Percentiles rank a stretch among this genome's conserved stretches.
Conservation (phyloP, 2,329 filamentous ascomycete genomes). For the Fusarium anthophilum region DNA sequence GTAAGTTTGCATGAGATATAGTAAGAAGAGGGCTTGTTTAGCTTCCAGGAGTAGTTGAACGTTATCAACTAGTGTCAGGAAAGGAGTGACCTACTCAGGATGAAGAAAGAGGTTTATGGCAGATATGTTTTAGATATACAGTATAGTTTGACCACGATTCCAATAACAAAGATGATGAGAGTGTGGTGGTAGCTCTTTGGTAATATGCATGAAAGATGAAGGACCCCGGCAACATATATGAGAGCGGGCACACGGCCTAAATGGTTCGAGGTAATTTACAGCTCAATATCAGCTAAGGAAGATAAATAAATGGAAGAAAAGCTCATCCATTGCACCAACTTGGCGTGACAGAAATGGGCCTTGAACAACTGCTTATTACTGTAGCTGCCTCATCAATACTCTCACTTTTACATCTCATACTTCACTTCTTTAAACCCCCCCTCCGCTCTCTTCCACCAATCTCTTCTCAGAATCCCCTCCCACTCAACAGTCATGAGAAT, state of each 20-base stretch:
- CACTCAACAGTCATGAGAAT: conserved; percentile 59
- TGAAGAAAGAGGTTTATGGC: not conserved
- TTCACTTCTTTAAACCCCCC: conserved; percentile 35
- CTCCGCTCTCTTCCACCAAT: conserved; percentile 36
- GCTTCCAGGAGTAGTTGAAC: not conserved
- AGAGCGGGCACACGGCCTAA: not conserved
- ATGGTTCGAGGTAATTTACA: too few relatives aligned
- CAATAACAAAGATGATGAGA: not conserved
- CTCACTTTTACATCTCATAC: conserved; percentile 26
- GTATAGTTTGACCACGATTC: not conserved
- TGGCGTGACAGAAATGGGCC: not conserved
- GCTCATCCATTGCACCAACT: not conserved
- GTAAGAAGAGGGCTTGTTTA: not conserved
- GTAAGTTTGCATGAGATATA: not conserved
- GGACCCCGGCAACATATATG: not conserved
- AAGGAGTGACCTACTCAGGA: not conserved
- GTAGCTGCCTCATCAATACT: not conserved
- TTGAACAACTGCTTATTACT: not conserved
- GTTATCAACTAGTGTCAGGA: not conserved
- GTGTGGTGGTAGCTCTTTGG: not conserved
- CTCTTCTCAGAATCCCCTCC: conserved; percentile 35
- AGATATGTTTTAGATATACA: not conserved
- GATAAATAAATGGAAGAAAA: not conserved
- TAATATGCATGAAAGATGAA: not conserved
- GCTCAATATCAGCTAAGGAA: too few relatives aligned